Conservation (phyloP, 2,329 filamentous ascomycete species). For the Colletotrichum spinosum region DNA sequence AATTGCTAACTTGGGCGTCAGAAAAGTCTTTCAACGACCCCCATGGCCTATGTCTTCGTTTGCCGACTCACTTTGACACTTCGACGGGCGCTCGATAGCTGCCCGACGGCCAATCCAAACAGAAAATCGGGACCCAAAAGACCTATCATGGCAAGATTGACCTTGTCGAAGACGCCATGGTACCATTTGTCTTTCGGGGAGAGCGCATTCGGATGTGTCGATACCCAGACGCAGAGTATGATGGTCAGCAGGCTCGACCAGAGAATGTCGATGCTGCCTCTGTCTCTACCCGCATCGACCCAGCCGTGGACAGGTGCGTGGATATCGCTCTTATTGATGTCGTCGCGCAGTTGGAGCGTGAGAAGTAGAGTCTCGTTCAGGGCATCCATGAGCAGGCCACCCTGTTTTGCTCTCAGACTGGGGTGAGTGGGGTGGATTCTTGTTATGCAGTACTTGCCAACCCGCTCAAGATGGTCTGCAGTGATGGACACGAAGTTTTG, state of each 20-base stretch:
- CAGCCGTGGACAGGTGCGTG: constrained; percentile 25
- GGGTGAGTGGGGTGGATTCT: too few species aligned
- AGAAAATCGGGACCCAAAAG: constrained; percentile 52
- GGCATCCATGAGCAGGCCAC: too few species aligned
- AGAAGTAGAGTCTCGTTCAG: too few species aligned
- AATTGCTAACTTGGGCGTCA: too few species aligned
- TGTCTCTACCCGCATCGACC: constrained; percentile 47
- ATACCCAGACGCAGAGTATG: constrained; percentile 54
- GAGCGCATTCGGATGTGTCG: constrained; percentile 52
- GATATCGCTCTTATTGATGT: too few species aligned
- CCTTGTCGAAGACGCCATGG: constrained; percentile 45
- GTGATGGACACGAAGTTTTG: too few species aligned
- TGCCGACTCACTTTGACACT: constrained; percentile 43
- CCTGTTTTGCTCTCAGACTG: too few species aligned
- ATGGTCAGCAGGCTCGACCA: constrained; percentile 53
- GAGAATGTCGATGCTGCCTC: constrained; percentile 55
- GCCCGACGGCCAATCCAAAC: constrained; percentile 48
- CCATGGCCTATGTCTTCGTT: too few species aligned
- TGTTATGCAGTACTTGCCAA: too few species aligned
- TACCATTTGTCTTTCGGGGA: constrained; percentile 45
- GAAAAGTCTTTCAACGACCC: too few species aligned
- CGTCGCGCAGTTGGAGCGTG: too few species aligned
- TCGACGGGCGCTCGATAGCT: constrained; percentile 47
- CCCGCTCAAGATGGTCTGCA: too few species aligned
- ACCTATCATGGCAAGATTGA: constrained; percentile 48